These are phyloP conservation scores for Alnus glutinosa DNA, from an alignment of 306 rosid species.

Conservation along the genomic window DNA sequence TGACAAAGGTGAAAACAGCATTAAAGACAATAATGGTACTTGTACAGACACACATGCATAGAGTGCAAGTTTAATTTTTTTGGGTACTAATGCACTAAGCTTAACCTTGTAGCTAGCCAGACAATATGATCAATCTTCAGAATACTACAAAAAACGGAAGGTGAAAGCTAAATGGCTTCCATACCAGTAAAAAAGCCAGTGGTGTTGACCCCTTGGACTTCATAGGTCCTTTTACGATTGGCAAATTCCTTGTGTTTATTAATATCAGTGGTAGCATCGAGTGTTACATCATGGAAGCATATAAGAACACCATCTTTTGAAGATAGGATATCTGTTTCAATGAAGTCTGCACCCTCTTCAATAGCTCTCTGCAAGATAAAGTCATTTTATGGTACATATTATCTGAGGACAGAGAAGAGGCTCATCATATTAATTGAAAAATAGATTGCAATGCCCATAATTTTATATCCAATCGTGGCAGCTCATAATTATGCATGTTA, in stretches of 20 bases:
- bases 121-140: not conserved
- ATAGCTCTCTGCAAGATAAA: slow-evolving; percentile 76
- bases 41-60: not conserved
- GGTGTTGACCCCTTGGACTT: slow-evolving; percentile 58
- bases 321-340: slow-evolving; percentile 82
- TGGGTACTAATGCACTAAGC: slow-evolving; percentile 9
- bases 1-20: slow-evolving; percentile 14
- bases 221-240: slow-evolving; percentile 76
- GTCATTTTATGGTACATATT: slow-evolving; percentile 12
- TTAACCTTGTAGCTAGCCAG: not conserved
- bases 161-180: slow-evolving; percentile 17
- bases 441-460: not conserved
- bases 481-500: not conserved
- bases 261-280: slow-evolving; percentile 72
- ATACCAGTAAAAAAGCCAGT: slow-evolving; percentile 87
- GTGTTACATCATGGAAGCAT: slow-evolving; percentile 81
- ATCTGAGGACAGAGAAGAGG: slow-evolving; percentile 8
- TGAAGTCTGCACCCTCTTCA: slow-evolving; percentile 96
- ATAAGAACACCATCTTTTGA: slow-evolving; percentile 89
- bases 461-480: not conserved
- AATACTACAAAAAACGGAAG: not conserved
- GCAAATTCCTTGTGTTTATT: slow-evolving; percentile 61
- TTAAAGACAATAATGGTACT: slow-evolving; percentile 6
- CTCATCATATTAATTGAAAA: not conserved
- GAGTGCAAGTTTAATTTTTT: slow-evolving; percentile 3